Percentiles rank a stretch among this genome's conserved stretches.
Evolutionary conservation across 352 stramenopile species (phyloP).

Genomic region (Phytophthora citricola): DNA sequence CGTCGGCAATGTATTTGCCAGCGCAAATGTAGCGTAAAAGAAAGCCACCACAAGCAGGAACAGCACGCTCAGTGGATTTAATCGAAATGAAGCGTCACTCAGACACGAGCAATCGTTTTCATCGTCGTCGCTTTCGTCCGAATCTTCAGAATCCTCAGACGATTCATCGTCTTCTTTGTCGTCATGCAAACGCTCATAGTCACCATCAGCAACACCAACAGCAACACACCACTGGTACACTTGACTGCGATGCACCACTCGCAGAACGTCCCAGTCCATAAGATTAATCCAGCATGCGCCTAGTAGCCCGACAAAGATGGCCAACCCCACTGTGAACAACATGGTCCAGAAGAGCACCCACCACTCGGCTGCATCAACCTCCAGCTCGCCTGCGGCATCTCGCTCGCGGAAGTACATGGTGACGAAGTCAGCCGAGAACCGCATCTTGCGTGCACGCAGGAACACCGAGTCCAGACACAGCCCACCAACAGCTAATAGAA

Average conservation of each 20-base stretch:
- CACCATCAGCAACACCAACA: conserved; percentile 7
- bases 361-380: conserved; percentile 57
- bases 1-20: conserved; percentile 49
- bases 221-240: conserved; percentile 22
- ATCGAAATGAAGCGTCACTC: conserved; percentile 6
- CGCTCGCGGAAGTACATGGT: conserved; percentile 52
- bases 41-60: conserved; percentile 24
- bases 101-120: conserved; percentile 24
- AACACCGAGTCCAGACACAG: conserved; percentile 53
- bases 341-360: conserved; percentile 42
- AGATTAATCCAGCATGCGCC: conserved; percentile 60
- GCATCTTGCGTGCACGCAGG: conserved; percentile 62
- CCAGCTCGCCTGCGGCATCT: conserved; percentile 44
- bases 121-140: conserved; percentile 27
- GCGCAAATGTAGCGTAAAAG: conserved; percentile 31
- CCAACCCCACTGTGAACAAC: conserved; percentile 35
- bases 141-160: conserved; percentile 16
- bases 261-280: conserved; percentile 60
- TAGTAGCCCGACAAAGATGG: conserved; percentile 46
- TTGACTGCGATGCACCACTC: conserved; percentile 31
- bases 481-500: conserved; percentile 30
- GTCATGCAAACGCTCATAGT: conserved; percentile 28
- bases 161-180: conserved; percentile 27
- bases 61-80: conserved; percentile 35
- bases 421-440: conserved; percentile 58